Base-by-base conservation (phyloP, 129 eudicot genomes). In the Sambucus nigra region DNA sequence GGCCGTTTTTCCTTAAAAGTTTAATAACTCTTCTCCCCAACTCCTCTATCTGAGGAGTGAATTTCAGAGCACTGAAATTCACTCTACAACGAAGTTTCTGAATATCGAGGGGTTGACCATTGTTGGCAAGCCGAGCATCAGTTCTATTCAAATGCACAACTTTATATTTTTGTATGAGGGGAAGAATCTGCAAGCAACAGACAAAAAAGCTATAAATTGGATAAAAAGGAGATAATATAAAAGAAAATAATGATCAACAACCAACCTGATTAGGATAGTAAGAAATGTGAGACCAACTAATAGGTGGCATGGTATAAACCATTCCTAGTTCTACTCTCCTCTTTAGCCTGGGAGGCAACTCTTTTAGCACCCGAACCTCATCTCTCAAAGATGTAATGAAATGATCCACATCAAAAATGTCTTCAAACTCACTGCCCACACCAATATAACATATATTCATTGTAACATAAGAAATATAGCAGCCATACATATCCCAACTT, bases 211-310 rank as follows among this genome's bases (percentile, higher is more conserved):
- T 1, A 13, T 31, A 35, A 65, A 29, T 26, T 55, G 33, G 40
- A 27, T 21, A 51, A 3, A 32, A 48, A 45, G 40, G 17, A 21
- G 5, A 62, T 27, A n/a, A 11, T 3, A 7, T 5, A 28, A 11
- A 10, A 16, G 25, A 4, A 4, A 53, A 1, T 7, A 53, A 53
- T 19, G 0, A 21, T 25, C 23, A 6, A 18, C 8, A 22, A 45
- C 56, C 11, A 11, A 92, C 99, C 88, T 92, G 99, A 62, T 80
- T 77, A 45, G 70, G 86, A 66, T 92, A 92, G 67, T 92, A 92
- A 23, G 96, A 92, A 25, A 92, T 82, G 69, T 92, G 84, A 21
- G 99, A 92, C 99, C 99, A 92, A 73, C 99, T 92, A 73, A 86
- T 39, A 14, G 99, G 99, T 13, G 95, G 75, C 99, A 92, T 92